Percentiles rank a stretch among this genome's conserved stretches.
phyloP scores from a whole-genome alignment of 2,329 filamentous ascomycete genomes.

The Arthroderma uncinatum region DNA sequence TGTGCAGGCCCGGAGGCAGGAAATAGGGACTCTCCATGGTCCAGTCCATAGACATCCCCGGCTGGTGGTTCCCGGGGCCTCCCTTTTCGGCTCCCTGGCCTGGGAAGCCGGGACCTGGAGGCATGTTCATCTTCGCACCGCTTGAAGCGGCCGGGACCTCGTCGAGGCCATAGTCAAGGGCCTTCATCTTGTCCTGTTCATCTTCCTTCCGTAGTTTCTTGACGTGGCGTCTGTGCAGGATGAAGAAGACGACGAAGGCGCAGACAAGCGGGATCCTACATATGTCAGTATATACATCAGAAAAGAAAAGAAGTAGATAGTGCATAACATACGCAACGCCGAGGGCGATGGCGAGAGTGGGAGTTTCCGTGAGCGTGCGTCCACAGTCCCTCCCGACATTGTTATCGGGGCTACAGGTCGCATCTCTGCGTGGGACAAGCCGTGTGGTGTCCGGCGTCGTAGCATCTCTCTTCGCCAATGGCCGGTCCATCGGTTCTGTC shows the following conservation, averaged over 20 bases:
- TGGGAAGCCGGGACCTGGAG: constrained; percentile 18
- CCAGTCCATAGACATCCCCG: constrained; percentile 52
- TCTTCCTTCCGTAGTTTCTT: constrained; percentile 66
- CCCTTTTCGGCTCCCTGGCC: constrained; percentile 25
- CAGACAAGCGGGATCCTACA: constrained; percentile 62
- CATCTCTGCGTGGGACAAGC: constrained; percentile 8
- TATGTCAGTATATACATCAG: constrained; percentile 18
- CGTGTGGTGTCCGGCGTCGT: neutral
- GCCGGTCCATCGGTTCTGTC: neutral
- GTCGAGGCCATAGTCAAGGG: constrained; percentile 83
- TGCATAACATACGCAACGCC: constrained; percentile 55
- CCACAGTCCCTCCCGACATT: constrained; percentile 45
- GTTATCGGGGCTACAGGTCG: constrained; percentile 19
- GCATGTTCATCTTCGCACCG: constrained; percentile 46
- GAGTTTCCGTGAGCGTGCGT: constrained; percentile 43
- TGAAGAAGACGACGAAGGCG: constrained; percentile 56
- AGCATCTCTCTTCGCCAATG: neutral
- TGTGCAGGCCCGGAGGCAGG: constrained; percentile 69
- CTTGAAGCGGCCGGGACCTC: constrained; percentile 31
- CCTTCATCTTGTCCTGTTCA: constrained; percentile 73
- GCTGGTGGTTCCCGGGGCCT: constrained; percentile 25
- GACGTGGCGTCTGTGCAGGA: constrained; percentile 67
- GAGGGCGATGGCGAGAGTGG: constrained; percentile 55
- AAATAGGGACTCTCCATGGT: constrained; percentile 68
- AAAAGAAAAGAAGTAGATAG: neutral